Conservation (phyloP, 2,329 filamentous ascomycete genomes). For the Claviceps digitariae region DNA sequence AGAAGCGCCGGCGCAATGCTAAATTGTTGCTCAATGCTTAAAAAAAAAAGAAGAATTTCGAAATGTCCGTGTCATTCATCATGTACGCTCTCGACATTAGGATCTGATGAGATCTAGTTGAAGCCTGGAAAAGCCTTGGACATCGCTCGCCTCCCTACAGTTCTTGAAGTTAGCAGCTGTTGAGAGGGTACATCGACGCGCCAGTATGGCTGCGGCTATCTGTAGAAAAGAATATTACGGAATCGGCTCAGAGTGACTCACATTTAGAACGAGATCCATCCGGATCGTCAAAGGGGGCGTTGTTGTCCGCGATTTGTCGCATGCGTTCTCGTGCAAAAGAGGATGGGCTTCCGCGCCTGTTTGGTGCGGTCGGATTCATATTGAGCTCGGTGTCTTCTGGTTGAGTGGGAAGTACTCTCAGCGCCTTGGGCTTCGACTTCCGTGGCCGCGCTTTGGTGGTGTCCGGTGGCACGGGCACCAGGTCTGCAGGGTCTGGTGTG, state of each 20-base stretch:
- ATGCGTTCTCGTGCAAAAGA: constrained; percentile 30
- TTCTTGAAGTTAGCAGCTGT: not conserved
- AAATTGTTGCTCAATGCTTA: not conserved
- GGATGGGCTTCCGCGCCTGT: constrained; percentile 27
- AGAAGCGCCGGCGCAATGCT: constrained; percentile 4
- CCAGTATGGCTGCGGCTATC: not conserved
- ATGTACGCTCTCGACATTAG: not conserved
- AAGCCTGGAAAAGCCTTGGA: constrained; percentile 8
- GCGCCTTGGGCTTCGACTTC: constrained; percentile 15
- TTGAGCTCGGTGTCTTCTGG: constrained; percentile 21
- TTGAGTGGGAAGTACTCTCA: constrained; percentile 24
- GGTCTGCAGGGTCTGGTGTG: constrained; percentile 7
- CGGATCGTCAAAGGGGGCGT: constrained; percentile 29
- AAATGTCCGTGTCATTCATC: constrained; percentile 1
- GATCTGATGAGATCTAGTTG: not conserved
- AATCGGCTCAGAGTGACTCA: constrained; percentile 14
- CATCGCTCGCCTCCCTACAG: constrained; percentile 5
- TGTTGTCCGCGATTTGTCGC: constrained; percentile 28
- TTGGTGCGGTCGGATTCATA: constrained; percentile 13
- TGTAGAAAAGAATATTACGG: too few species aligned
- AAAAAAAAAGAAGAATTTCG: not conserved
- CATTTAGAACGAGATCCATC: constrained; percentile 26
- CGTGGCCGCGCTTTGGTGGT: constrained; percentile 12
- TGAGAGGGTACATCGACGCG: not conserved
- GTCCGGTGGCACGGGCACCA: constrained; percentile 8